Base-by-base conservation (phyloP, 2,329 filamentous ascomycete genomes). In the Mycosphaerella arachidis region DNA sequence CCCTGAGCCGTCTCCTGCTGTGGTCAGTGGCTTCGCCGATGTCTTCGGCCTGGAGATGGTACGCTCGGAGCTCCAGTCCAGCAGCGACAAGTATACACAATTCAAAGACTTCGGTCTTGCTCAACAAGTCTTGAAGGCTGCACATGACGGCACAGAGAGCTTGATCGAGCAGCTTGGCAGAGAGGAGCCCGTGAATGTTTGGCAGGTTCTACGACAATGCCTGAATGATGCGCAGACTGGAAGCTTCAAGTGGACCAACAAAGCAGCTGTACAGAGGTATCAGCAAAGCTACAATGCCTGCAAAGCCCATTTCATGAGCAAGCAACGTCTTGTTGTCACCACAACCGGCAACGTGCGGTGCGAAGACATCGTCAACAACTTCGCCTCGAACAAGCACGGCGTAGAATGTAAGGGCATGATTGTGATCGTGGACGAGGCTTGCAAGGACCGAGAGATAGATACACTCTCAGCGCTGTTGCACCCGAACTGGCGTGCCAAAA, bases 361-460 rank as follows among this genome's bases (percentile, higher is more conserved):
- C 37, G 33, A 45, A 3, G 63, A 62, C 30, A 62, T 67, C 10
- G 48, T 62, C 29, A 58, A 67, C 9, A 62, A 59, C 30, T 67
- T 56, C 46, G 65, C 63, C 6, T 53, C 46, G 27, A 58, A 61
- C 51, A 58, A 55, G 54, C 51, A 63, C 45, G 58, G 54, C 27
- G 55, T 62, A 3, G 20, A 45, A 3, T 60, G 57, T 31, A 55
- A 63, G 12, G 59, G 60, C 20, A 56, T 66, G 13, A 50, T 65
- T 12, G 53, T 63, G 37, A 54, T 66, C 27, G 40, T 66, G 9
- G 64, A 66, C 29, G 64, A 66, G 60, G 63, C 64, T 6, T 63
- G 64, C 50, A 66, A 66, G 35, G 64, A 65, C 48, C 53, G 58
- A 20, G 65, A 67, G 53, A 63, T 67, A 29, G 63, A 67, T 52